Base-by-base conservation (phyloP, 805 yeast genomes). In the Metschnikowia colocasiae region DNA sequence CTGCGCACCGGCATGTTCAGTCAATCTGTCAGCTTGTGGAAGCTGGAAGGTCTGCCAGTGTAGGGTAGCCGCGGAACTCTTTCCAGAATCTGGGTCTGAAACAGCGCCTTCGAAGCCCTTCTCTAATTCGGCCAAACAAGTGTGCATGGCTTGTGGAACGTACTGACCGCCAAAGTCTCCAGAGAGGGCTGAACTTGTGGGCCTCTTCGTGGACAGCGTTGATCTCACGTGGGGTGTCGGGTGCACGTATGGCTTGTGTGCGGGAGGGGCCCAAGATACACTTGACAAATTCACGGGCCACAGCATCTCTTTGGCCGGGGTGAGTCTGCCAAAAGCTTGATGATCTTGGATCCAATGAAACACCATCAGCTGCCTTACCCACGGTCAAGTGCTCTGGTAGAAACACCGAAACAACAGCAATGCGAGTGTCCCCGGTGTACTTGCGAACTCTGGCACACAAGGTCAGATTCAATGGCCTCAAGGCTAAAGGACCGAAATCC, bases 121-220 rank as follows among this genome's bases (percentile, higher is more conserved):
- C 72, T 94, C 99, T 48, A 94, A 78, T 70, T 94, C 96, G 52
- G 82, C 79, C 58, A 94, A 76, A 73, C 98, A 92, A 37, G 95
- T 80, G 69, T 91, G 92, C 61, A 94, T 73, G 19, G 95, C 88
- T 74, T 94, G 99, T 33, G 99, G 99, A 34, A 94, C 99, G 63
- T 89, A 94, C 73, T 94, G 99, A 50, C 99, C 99, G 65, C 99
- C 99, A 63, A 89, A 95, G 42, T 82, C 90, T 61, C 98, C 99
- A 59, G 53, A 85, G 77, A 48, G 92, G 85, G 56, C 82, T 78
- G 63, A 79, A 86, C 52, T 80, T 78, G 62, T 86, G 94, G 4
- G 54, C 50, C 64, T 85, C 94, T 48, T 74, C 74, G 30, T 73
- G 69, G 8, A 68, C 56, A 13, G 71, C 66, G 12, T 61, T 55